Conservation (phyloP, 192 early-diverging fungal genomes). For the Backusella liffmaniae region DNA sequence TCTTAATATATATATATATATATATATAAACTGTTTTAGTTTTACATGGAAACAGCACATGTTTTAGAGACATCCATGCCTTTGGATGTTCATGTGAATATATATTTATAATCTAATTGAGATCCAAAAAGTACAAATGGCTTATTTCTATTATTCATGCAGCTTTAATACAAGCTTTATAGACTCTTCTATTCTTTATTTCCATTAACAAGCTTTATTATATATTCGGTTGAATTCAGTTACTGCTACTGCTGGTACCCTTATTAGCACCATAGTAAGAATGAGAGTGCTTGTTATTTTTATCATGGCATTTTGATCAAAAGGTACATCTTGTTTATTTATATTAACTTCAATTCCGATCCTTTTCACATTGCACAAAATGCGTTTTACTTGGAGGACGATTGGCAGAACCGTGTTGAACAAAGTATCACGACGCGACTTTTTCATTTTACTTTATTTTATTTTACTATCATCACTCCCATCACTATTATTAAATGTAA, state of each 20-base stretch:
- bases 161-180: neutral
- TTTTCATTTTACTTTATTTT: too few relatives aligned
- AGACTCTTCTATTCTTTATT: too few relatives aligned
- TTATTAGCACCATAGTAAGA: too few relatives aligned
- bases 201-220: too few relatives aligned
- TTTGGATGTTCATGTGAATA: neutral
- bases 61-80: too few relatives aligned
- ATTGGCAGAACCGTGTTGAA: neutral
- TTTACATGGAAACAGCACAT: neutral
- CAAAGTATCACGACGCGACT: constrained; percentile 1
- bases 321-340: neutral
- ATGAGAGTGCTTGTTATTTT: too few relatives aligned
- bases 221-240: too few relatives aligned
- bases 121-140: neutral
- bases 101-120: neutral
- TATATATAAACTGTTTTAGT: neutral
- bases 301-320: too few relatives aligned
- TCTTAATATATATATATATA: too few relatives aligned
- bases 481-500: neutral
- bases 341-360: neutral
- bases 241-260: too few relatives aligned
- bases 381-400: neutral
- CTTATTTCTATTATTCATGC: neutral
- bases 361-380: neutral
- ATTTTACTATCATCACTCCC: too few relatives aligned